Evolutionary conservation across 2,329 filamentous ascomycete species (phyloP).

Genomic region (Sclerotinia trifoliorum): DNA sequence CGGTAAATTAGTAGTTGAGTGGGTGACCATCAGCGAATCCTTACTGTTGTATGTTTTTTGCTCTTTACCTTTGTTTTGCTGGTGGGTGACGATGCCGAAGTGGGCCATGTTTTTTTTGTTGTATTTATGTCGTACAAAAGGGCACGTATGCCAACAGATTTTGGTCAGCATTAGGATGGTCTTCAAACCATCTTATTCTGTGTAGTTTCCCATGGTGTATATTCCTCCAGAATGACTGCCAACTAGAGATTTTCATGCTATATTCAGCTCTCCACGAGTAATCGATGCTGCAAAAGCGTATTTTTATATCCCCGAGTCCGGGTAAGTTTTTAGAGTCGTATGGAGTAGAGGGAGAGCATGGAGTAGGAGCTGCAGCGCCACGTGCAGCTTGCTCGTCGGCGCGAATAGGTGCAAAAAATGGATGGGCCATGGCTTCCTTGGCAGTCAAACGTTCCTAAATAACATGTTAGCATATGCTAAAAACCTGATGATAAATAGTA

Average conservation of each 20-base stretch:
- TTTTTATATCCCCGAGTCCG: background rate
- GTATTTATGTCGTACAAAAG: background rate
- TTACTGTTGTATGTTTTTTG: slow-evolving; percentile 19
- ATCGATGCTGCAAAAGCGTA: background rate
- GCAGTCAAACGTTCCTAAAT: slow-evolving; percentile 89
- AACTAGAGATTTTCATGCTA: background rate
- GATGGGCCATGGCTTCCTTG: slow-evolving; percentile 93
- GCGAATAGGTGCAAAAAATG: slow-evolving; percentile 91
- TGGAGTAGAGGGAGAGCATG: slow-evolving; percentile 12
- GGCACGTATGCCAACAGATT: background rate
- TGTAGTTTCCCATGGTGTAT: background rate
- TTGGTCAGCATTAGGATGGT: background rate
- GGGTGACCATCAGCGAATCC: slow-evolving; percentile 23
- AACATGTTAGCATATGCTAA: slow-evolving; percentile 32
- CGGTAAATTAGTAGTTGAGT: slow-evolving; percentile 21
- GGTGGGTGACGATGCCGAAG: slow-evolving; percentile 9
- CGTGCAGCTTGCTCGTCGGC: slow-evolving; percentile 34
- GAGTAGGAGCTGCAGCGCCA: slow-evolving; percentile 17
- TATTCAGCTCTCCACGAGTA: background rate
- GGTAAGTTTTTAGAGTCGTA: slow-evolving; percentile 9
- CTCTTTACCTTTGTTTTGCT: background rate
- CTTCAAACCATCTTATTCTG: too few species aligned
- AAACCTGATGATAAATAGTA: background rate
- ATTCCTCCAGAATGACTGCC: background rate
- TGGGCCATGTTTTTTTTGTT: background rate